Evolutionary conservation across 306 rosid species (phyloP).

Genomic region (Trifolium repens): DNA sequence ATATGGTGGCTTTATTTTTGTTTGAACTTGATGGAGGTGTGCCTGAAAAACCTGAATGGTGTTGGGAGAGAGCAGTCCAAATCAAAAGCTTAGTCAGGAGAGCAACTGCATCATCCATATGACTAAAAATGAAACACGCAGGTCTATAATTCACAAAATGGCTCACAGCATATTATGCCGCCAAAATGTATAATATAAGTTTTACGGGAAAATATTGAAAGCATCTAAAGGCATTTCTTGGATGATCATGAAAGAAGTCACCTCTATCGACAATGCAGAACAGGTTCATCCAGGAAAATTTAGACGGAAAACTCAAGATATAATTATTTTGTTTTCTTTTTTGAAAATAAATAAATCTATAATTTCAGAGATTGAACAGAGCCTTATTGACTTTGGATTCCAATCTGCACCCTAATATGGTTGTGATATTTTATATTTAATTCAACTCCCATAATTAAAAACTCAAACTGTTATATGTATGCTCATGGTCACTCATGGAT

Average conservation of each 20-base stretch:
- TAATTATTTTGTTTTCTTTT: no score
- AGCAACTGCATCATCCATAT: slow-evolving; percentile 22
- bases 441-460: not conserved
- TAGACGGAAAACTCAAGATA: not conserved
- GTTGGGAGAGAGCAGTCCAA: slow-evolving; percentile 12
- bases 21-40: not conserved
- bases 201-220: not conserved
- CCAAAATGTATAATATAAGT: not conserved
- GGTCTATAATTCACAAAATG: slow-evolving; percentile 12
- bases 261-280: not conserved
- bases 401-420: slow-evolving; percentile 21
- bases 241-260: not conserved
- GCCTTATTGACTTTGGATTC: slow-evolving; percentile 9
- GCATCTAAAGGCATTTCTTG: slow-evolving; percentile 5
- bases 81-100: slow-evolving; percentile 11
- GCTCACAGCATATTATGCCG: not conserved
- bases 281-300: slow-evolving; percentile 1
- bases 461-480: not conserved
- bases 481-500: not conserved
- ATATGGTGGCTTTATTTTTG: slow-evolving; percentile 23
- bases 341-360: not conserved
- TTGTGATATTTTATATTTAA: not conserved
- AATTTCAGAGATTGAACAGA: slow-evolving; percentile 18
- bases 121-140: not conserved
- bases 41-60: slow-evolving; percentile 3